Evolutionary conservation across 148 eudicot genomes (phyloP).

Genomic region (Chenopodium formosanum): DNA sequence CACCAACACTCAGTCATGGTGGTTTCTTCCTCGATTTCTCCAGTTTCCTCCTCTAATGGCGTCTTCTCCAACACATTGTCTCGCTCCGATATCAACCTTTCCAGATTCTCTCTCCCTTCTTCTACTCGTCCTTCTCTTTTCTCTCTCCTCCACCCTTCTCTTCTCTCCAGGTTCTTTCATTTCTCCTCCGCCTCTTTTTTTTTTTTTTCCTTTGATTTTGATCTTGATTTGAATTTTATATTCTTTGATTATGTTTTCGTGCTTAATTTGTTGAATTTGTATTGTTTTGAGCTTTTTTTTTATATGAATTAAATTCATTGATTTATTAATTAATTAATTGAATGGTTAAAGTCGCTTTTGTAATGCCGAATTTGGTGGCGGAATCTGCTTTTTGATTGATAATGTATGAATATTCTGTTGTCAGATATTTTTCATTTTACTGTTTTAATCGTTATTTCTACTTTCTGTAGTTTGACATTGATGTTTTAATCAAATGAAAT

Average conservation of each 20-base stretch:
- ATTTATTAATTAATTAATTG: not conserved
- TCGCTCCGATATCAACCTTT: not conserved
- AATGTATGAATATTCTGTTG: not conserved
- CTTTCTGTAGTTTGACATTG: not conserved
- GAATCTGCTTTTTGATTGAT: not conserved
- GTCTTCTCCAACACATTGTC: constrained; percentile 22
- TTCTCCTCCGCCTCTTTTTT: not conserved
- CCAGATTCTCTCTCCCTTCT: constrained; percentile 11
- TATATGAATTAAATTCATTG: not conserved
- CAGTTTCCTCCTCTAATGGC: constrained; percentile 22
- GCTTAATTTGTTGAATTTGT: not conserved
- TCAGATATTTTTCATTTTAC: too few species aligned
- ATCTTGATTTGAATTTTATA: not conserved
- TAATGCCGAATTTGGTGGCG: not conserved
- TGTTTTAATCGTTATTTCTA: too few species aligned
- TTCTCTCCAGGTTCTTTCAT: constrained; percentile 16
- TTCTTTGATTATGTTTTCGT: too few species aligned
- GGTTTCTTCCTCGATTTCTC: constrained; percentile 20
- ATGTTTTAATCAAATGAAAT: not conserved
- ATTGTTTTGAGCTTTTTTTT: not conserved
- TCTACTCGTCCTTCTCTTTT: constrained; percentile 10
- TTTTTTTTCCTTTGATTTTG: not conserved
- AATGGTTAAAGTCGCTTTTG: not conserved
- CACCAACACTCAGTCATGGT: constrained; percentile 3
- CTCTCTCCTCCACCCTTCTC: not conserved